A percentile compares a stretch with the other conserved stretches of the same genome.
These are phyloP conservation scores for Theileria luwenshuni DNA, from an alignment of 169 alveolate genomes.

Conservation along the genomic window DNA sequence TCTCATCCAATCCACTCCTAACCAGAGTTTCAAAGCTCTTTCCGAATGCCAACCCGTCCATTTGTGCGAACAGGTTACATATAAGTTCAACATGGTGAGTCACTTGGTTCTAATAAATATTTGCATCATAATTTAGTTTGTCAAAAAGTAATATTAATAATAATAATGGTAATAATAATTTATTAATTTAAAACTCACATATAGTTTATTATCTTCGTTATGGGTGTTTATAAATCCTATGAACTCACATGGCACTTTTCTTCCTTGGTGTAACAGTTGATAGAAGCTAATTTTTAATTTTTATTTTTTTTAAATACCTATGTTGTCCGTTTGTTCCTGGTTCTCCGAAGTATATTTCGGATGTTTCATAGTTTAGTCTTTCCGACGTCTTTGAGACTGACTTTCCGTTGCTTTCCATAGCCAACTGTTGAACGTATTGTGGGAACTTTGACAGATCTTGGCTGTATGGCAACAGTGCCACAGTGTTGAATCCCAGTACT, in stretches of 20 bases:
- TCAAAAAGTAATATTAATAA: not conserved
- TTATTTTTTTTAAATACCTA: slow-evolving; percentile 6
- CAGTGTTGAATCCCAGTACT: slow-evolving; percentile 83
- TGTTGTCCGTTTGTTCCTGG: slow-evolving; percentile 99
- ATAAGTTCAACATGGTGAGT: slow-evolving; percentile 94
- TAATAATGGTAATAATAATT: too few species aligned
- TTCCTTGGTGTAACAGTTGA: slow-evolving; percentile 97
- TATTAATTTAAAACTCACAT: too few species aligned
- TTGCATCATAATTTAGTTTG: not conserved
- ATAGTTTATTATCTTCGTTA: slow-evolving; percentile 76
- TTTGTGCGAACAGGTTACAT: slow-evolving; percentile 98
- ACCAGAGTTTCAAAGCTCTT: slow-evolving; percentile 83
- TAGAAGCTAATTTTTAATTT: slow-evolving; percentile 83
- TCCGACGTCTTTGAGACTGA: slow-evolving; percentile 85
- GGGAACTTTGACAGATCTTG: slow-evolving; percentile 92
- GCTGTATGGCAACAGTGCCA: slow-evolving; percentile 98
- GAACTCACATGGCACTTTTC: slow-evolving; percentile 94
- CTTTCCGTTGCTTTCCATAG: slow-evolving; percentile 98
- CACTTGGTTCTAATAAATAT: slow-evolving; percentile 37
- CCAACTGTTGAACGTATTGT: slow-evolving; percentile 95
- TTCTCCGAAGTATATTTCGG: slow-evolving; percentile 98
- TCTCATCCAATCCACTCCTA: slow-evolving; percentile 79
- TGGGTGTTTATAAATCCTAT: slow-evolving; percentile 94
- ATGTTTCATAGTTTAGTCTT: slow-evolving; percentile 78
- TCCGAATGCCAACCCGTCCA: slow-evolving; percentile 98